Evolutionary conservation across 2,329 filamentous ascomycete genomes (phyloP), one percentile per base, ranked within the genome.

Genomic region (Neopestalotiopsis sp.): DNA sequence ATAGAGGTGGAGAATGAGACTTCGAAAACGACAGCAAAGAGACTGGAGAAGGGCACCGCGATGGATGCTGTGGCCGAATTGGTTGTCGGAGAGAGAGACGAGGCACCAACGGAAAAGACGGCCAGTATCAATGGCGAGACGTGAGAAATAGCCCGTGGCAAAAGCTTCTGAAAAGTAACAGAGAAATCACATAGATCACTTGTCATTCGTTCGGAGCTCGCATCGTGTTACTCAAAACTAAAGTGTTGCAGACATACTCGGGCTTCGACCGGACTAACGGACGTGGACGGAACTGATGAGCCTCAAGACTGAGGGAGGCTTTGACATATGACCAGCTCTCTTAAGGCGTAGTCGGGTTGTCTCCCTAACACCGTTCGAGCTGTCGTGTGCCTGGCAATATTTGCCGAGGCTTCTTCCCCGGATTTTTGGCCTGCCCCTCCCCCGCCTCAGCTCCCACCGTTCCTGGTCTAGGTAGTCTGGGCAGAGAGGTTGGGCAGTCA

Each of bases 1-100:
- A 90, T 98, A 17, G 90, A 94, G 74, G 91, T 94, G 65, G 85
- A 81, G 32, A 67, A 61, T 3, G 42, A 20, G 42, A 38, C 24
- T 24, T 10, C 24, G n/a, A 68, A 63, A 45, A 17, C 42, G n/a
- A 30, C 24, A 13, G 63, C 10, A 13, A 30, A 42, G n/a, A 63
- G 63, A 5, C 53, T 56, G 9, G 40, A 42, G n/a, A 61, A 65
- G 13, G 62, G 61, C 4, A 65, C 69, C 13, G 69, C 69, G 6
- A 69, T 70, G 69, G 69, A 70, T 32, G 53, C 61, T 4, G 65
- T 69, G 10, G 69, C 69, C 12, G 69, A 69, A 17, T 34, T 69
- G 17, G 57, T 70, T 14, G 65, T 70, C 9, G 67, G 67, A 24
- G 67, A 69, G 30, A 38, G 38, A 28, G n/a, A 42, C 30, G 68